Percentiles rank a stretch among this genome's conserved stretches.
These are phyloP conservation scores for Kernera saxatilis DNA, from an alignment of 345 rosid genomes.

Conservation along the genomic window DNA sequence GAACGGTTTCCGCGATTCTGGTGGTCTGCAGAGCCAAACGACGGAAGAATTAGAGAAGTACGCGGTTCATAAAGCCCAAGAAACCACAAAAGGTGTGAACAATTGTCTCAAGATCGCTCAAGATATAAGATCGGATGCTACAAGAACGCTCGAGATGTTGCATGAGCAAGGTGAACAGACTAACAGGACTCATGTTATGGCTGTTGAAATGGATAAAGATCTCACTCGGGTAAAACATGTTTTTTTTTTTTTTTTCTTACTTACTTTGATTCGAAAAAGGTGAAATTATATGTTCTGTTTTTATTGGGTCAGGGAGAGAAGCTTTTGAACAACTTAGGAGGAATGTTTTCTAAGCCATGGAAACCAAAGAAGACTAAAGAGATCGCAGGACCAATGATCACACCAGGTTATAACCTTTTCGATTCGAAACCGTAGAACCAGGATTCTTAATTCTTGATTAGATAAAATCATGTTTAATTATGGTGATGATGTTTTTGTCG, in stretches of 20 bases:
- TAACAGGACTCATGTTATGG: constrained; percentile 61
- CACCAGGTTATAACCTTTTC: constrained; percentile 42
- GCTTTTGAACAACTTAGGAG: constrained; percentile 82
- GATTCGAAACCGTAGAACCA: neutral
- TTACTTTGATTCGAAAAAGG: neutral
- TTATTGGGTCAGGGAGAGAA: constrained; percentile 68
- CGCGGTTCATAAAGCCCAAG: constrained; percentile 79
- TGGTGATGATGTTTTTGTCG: neutral
- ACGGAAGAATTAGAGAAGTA: constrained; percentile 81
- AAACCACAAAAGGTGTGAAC: constrained; percentile 67
- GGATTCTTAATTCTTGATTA: neutral
- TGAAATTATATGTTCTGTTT: neutral
- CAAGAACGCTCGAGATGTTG: constrained; percentile 74
- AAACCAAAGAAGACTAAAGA: constrained; percentile 76
- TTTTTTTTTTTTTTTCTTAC: neutral
- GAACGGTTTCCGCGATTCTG: constrained; percentile 59
- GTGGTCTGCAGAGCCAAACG: constrained; percentile 72
- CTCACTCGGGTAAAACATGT: constrained; percentile 59
- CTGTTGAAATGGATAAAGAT: constrained; percentile 78
- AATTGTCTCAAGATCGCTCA: constrained; percentile 81
- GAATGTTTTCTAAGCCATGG: constrained; percentile 93
- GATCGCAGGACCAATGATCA: constrained; percentile 63
- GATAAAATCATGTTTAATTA: neutral
- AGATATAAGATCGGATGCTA: constrained; percentile 67
- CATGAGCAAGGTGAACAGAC: constrained; percentile 91